Evolutionary conservation across 2,329 filamentous ascomycete species (phyloP).

Genomic region (Fusarium palustre): DNA sequence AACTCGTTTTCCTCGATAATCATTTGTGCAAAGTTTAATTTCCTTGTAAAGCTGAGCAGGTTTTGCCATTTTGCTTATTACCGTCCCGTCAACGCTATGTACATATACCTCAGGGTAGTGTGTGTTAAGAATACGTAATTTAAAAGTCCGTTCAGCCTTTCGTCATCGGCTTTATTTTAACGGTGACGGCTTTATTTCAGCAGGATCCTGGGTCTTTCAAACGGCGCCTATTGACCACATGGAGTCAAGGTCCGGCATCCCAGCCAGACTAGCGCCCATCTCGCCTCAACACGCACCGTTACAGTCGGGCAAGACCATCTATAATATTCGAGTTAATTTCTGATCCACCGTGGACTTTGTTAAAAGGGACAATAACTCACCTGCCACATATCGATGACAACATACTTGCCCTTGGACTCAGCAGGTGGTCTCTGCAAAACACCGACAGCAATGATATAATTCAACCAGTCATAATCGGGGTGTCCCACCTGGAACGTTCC

Average conservation of each 20-base stretch:
- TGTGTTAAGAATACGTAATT: not conserved
- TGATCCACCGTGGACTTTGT: fast-evolving
- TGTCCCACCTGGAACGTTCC: constrained; percentile 53
- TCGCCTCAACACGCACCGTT: constrained; percentile 12
- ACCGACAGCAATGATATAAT: constrained; percentile 49
- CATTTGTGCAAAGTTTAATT: not conserved
- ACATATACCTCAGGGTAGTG: not conserved
- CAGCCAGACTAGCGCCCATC: not conserved
- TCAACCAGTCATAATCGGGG: constrained; percentile 54
- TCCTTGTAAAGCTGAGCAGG: not conserved
- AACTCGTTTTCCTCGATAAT: not conserved
- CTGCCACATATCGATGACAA: constrained; percentile 45
- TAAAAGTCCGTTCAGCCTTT: not conserved
- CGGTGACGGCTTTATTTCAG: not conserved
- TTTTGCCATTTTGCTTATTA: not conserved
- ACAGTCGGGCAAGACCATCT: constrained; percentile 32
- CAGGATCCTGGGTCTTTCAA: not conserved
- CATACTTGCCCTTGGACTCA: constrained; percentile 36
- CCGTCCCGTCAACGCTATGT: not conserved
- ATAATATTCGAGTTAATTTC: not conserved
- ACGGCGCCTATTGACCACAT: constrained; percentile 2
- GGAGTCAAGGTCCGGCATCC: not conserved
- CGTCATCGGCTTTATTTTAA: not conserved
- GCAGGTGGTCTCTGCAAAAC: constrained; percentile 29
- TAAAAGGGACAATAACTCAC: constrained; percentile 14